A percentile compares a stretch with the other conserved stretches of the same genome.
Evolutionary conservation across 2,329 filamentous ascomycete genomes (phyloP).

Genomic region (Bipolaris cookei): DNA sequence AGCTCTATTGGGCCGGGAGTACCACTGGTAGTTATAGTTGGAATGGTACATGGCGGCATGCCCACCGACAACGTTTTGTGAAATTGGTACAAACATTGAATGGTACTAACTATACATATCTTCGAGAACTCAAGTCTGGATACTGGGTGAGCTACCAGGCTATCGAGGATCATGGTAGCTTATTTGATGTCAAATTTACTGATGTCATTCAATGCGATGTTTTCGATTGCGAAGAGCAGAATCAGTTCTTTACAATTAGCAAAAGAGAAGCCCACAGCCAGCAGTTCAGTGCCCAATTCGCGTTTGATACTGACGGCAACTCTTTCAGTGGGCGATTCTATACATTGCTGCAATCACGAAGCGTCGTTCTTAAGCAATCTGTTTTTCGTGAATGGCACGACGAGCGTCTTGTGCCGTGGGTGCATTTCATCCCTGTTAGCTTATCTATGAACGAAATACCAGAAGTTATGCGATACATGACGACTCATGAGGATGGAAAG

Average conservation of each 20-base stretch:
- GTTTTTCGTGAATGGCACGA: slow-evolving; percentile 49
- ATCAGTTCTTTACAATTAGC: slow-evolving; percentile 19
- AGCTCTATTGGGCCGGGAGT: slow-evolving; percentile 64
- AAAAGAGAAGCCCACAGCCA: slow-evolving; percentile 2
- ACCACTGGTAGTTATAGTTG: no score
- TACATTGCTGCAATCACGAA: slow-evolving; percentile 16
- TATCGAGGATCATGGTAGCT: slow-evolving; percentile 36
- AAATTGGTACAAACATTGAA: slow-evolving; percentile 42
- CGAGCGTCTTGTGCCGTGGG: slow-evolving; percentile 45
- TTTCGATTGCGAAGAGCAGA: slow-evolving; percentile 17
- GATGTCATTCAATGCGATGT: slow-evolving; percentile 54
- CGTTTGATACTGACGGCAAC: slow-evolving; percentile 33
- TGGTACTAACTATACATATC: slow-evolving; percentile 16
- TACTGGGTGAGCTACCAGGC: slow-evolving; percentile 2
- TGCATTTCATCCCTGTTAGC: slow-evolving; percentile 45
- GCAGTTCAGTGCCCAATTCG: slow-evolving; percentile 14
- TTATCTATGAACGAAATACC: slow-evolving; percentile 29
- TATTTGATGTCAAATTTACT: slow-evolving; percentile 57
- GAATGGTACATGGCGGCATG: slow-evolving; percentile 53
- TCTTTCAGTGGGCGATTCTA: slow-evolving; percentile 28
- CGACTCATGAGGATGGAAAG: slow-evolving; percentile 19
- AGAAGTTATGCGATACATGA: slow-evolving; percentile 23
- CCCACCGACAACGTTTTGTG: slow-evolving; percentile 57
- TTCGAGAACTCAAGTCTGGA: background rate
- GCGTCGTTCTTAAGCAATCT: slow-evolving; percentile 40